Conservation (phyloP, 2,329 filamentous ascomycete genomes). For the Didymella pinodella region DNA sequence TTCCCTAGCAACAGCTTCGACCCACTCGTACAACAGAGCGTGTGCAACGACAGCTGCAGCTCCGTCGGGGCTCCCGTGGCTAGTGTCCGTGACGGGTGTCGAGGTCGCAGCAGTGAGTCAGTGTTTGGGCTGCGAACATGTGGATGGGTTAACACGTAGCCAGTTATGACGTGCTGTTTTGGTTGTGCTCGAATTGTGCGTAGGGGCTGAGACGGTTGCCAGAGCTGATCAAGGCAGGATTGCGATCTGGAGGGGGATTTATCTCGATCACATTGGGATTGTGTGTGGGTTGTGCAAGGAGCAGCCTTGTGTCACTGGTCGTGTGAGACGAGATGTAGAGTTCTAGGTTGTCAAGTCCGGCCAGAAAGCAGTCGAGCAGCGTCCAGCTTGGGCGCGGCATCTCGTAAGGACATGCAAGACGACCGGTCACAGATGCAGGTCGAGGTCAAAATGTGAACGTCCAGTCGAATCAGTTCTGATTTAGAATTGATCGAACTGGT, state of each 20-base stretch:
- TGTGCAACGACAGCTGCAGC: not conserved
- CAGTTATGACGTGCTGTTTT: not conserved
- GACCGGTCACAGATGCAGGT: not conserved
- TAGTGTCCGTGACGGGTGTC: not conserved
- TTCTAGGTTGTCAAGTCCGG: not conserved
- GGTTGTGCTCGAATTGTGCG: not conserved
- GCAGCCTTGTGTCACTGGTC: conserved; percentile 10
- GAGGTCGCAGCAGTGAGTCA: conserved; percentile 10
- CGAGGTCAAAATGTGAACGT: not conserved
- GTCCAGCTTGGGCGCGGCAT: not conserved
- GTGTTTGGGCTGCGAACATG: conserved; percentile 19
- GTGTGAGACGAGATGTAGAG: conserved; percentile 1
- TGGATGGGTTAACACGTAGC: not conserved
- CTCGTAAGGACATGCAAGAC: not conserved
- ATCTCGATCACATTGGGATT: not conserved
- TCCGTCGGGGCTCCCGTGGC: conserved; percentile 2
- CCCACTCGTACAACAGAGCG: not conserved
- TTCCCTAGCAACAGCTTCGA: not conserved
- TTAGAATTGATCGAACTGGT: not conserved
- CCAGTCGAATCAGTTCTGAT: not conserved
- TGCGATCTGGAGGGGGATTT: not conserved
- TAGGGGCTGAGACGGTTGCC: not conserved
- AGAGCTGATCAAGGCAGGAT: not conserved
- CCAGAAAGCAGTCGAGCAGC: not conserved
- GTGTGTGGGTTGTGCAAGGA: conserved; percentile 13